Conservation (phyloP, 2,329 filamentous ascomycete genomes). For the Epichloe scottii region DNA sequence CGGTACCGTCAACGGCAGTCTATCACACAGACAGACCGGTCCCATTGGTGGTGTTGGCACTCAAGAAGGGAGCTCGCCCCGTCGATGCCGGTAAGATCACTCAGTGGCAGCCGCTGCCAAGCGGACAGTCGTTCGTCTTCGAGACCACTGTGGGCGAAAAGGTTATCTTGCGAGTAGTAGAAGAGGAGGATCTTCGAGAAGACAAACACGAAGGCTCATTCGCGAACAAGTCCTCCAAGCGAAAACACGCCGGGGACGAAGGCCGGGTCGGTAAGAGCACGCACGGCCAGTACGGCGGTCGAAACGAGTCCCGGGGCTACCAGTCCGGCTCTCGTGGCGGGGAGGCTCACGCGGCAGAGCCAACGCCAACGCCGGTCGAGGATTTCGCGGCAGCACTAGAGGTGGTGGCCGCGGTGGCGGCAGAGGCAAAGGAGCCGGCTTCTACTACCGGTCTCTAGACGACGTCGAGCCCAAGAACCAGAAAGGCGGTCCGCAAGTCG, state of each 20-base stretch:
- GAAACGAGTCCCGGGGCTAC: conserved; percentile 28
- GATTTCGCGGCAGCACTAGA: conserved; percentile 26
- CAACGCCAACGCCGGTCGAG: conserved; percentile 19
- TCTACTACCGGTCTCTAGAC: conserved; percentile 54
- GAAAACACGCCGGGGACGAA: conserved; percentile 42
- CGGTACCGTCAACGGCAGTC: conserved; percentile 52
- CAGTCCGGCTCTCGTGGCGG: conserved; percentile 25
- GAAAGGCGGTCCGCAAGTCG: conserved; percentile 30
- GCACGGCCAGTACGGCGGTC: conserved; percentile 22
- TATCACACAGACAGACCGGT: conserved; percentile 69
- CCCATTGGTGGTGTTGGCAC: conserved; percentile 72
- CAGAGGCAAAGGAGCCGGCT: conserved; percentile 35
- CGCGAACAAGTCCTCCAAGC: conserved; percentile 46
- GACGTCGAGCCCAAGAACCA: conserved; percentile 43
- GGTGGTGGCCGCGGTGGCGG: conserved; percentile 26
- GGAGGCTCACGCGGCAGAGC: conserved; percentile 23
- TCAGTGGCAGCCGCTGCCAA: conserved; percentile 66
- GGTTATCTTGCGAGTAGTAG: conserved; percentile 70
- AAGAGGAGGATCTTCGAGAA: conserved; percentile 52
- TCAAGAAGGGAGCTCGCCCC: conserved; percentile 62
- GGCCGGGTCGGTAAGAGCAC: conserved; percentile 22
- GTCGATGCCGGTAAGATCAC: conserved; percentile 71
- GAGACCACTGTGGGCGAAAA: conserved; percentile 82
- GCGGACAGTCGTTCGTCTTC: conserved; percentile 61
- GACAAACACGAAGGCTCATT: conserved; percentile 52